Base-by-base conservation (phyloP, 257 asterid genomes). In the Perilla frutescens region DNA sequence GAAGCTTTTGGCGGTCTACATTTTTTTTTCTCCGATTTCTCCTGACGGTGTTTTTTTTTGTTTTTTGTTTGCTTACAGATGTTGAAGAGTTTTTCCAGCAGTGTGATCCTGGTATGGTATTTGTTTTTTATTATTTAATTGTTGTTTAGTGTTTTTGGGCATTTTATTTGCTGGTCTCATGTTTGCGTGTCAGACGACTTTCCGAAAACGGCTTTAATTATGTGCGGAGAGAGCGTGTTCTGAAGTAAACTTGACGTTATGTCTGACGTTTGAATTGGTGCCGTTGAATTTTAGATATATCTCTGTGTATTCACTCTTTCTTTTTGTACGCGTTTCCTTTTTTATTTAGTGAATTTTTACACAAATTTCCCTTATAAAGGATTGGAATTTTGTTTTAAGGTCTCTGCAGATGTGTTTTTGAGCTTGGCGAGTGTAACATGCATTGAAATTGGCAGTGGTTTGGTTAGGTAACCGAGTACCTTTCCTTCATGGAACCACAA, bases 21-120 rank as follows among this genome's bases (percentile, higher is more conserved):
- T 45, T 54, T 50, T 36, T 36, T 36, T 40, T 13, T 5, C 8
- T 34, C 8, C 56, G 31, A 3, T 62, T 11, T 36, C 49, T 50
- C 29, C 11, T 41, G 29, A 51, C 56, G 56, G 40, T 55, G 77
- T 15, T 1, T 63, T 56, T 34, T n/a, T n/a, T n/a, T n/a, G n/a
- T n/a, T n/a, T 48, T 66, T 66, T 53, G 32, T 1, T 2, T 7
- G 62, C 41, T 78, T 78, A 70, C 86, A 87, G 91, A 87, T 13
- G 83, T 78, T 59, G 89, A 87, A 51, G 87, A 87, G 39, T 84
- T 87, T 75, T 81, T 41, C 78, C 85, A 66, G 72, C 83, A 75
- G 82, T 82, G 89, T 12, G 89, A 87, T 80, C 92, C 89, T 73
- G 85, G 88, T 83, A 49, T 54, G 15, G 66, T 45, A 57, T 47